Conservation (phyloP, 768 basidiomycete genomes). For the Pulveroboletus sp. region DNA sequence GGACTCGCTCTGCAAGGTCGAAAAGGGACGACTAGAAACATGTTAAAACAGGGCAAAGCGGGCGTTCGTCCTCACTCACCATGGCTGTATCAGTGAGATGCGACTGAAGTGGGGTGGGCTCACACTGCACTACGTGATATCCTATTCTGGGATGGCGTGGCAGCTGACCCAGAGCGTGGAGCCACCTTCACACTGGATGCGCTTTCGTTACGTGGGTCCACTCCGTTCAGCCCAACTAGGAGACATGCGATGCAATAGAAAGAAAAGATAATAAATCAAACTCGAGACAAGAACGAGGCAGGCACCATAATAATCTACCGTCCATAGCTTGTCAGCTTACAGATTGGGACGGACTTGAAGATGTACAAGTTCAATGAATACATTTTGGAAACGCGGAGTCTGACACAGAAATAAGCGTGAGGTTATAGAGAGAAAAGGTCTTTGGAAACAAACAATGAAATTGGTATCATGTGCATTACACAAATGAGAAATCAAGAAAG, state of each 20-base stretch:
- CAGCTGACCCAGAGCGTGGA: conserved; percentile 13
- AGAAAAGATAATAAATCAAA: too few species aligned
- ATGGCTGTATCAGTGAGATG: conserved; percentile 14
- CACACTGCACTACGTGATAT: conserved; percentile 14
- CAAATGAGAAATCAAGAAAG: neutral
- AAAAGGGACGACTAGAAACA: conserved; percentile 56
- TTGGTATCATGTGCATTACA: neutral
- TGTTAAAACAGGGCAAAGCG: neutral
- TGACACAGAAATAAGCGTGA: neutral
- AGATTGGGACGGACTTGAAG: neutral
- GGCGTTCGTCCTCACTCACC: conserved; percentile 13
- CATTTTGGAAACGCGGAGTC: neutral
- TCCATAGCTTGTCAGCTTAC: neutral
- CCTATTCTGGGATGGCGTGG: conserved; percentile 21
- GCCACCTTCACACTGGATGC: neutral
- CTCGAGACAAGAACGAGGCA: too few species aligned
- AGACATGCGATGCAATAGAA: too few species aligned
- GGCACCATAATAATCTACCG: neutral
- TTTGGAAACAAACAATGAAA: neutral
- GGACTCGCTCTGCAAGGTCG: conserved; percentile 65
- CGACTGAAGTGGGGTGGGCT: neutral
- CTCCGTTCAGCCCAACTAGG: too few species aligned
- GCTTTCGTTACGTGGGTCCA: too few species aligned
- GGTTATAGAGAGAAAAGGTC: neutral
- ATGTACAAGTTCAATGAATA: neutral